Base-by-base conservation (phyloP, 1,139 yeast species). In the Hansenula lynferdii region DNA sequence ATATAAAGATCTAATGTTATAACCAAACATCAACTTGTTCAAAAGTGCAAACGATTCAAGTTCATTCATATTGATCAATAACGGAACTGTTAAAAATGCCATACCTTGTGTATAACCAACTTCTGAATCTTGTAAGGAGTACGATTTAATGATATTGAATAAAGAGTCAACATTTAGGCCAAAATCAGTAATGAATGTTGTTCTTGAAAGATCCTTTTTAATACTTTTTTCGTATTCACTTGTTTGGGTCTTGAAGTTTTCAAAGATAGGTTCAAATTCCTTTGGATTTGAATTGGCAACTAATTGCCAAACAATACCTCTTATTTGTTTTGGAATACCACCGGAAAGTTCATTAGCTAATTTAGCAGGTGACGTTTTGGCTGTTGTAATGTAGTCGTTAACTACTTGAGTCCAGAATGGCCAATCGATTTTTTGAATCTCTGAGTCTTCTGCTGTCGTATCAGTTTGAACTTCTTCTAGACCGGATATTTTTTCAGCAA, bases 91-190 rank as follows among this genome's bases (percentile, higher is more conserved):
- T 33, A 92, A 76, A 54, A 92, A 90, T 2, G 94, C 95, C 96
- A 92, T 87, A 7, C 98, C 97, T 60, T 92, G 97, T 1, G 97
- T 92, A 57, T 92, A 92, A 0, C 98, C 98, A 28, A 92, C 96
- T 41, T 89, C 97, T 1, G 86, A 81, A 56, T 92, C 97, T 58
- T 79, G 84, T 37, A 87, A 64, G 17, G 94, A 80, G 61, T 90
- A 92, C 0, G 90, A 90, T 56, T 85, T 85, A 47, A 92, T 76
- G 25, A 92, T 81, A 44, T 80, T 78, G 57, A 70, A 85, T 29
- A 92, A 64, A 34, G 86, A 80, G 33, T 73, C 79, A 45, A 73
- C 75, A 31, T 72, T 71, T 25, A 78, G 77, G 19, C 67, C 67
- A 28, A 67, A 62, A 45, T 74, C 74, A 17, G 85, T 72, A 48